Base-by-base conservation (phyloP, 116 monocot species). In the Posidonia oceanica region DNA sequence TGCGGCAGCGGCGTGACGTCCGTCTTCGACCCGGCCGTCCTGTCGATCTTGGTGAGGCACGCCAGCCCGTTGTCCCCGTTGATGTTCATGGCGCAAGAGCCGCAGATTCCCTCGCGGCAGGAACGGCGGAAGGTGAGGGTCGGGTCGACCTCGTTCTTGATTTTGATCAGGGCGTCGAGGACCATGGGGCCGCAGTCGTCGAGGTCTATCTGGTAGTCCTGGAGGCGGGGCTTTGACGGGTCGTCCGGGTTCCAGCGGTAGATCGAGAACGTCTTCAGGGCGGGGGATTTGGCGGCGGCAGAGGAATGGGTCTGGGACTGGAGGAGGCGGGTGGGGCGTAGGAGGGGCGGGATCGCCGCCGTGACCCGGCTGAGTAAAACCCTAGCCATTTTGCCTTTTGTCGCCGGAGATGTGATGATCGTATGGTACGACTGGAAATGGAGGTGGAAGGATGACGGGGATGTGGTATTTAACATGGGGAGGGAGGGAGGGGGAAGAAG, bases 61-160 rank as follows among this genome's bases (percentile, higher is more conserved):
- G 91, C 94, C 51, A 95, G 88, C 44, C 86, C 91, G 67, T 95
- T 95, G 75, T 84, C 82, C 10, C 94, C 94, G 68, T 95, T 83
- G 69, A 88, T 91, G 84, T 86, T 91, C 91, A 95, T 91, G 60
- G 91, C 94, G 79, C 94, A 94, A 56, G 88, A 87, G 13, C 94
- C 94, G 62, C 94, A 94, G 76, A 94, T 94, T 2, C 94, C 91
- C 80, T 94, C 94, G 53, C 94, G 87, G 85, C 94, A 94, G 23
- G 91, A 90, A 40, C 94, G 81, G 52, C 90, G 87, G 80, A 94
- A 94, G 63, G 94, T 94, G 48, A 94, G 74, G 53, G 80, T 64
- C 16, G 91, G 83, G 64, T 91, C 90, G 70, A 79, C 70, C 88
- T 86, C 94, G 79, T 91, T 95, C 77, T 95, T 95, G 76, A 95